A percentile compares a stretch with the other conserved stretches of the same genome.
These are phyloP conservation scores for Aulographum hederae DNA, from an alignment of 2,329 filamentous ascomycete species.

Conservation along the genomic window DNA sequence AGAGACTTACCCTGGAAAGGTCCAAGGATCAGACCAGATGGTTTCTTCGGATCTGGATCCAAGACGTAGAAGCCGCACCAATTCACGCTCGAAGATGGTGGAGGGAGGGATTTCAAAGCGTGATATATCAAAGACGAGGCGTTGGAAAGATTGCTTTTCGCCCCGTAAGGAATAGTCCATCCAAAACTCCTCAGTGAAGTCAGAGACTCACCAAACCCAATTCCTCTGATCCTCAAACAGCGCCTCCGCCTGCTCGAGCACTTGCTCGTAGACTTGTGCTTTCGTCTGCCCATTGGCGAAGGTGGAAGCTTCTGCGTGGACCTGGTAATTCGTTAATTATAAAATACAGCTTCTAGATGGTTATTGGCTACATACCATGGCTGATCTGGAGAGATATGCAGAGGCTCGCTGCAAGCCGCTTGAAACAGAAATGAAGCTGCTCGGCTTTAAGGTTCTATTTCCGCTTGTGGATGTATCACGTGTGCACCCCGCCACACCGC, in stretches of 20 bases:
- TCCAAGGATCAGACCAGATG: constrained; percentile 58
- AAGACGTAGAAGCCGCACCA: constrained; percentile 70
- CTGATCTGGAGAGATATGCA: too few species aligned
- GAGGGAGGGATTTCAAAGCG: constrained; percentile 52
- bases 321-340: too few species aligned
- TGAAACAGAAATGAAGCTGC: too few species aligned
- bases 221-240: constrained; percentile 58
- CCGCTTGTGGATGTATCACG: too few species aligned
- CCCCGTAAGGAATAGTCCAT: constrained; percentile 1
- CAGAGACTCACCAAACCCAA: too few species aligned
- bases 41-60: constrained; percentile 27
- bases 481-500: too few species aligned
- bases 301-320: constrained; percentile 64
- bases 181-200: background rate
- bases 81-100: constrained; percentile 50
- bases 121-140: constrained; percentile 62
- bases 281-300: constrained; percentile 51
- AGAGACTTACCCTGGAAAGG: too few species aligned
- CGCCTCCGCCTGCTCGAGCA: constrained; percentile 50
- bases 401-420: too few species aligned
- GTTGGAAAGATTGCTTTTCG: constrained; percentile 54
- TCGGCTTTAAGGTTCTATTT: too few species aligned
- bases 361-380: too few species aligned
- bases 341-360: too few species aligned
- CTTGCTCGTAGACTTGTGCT: constrained; percentile 54